Conservation (phyloP, 306 rosid genomes). For the Acacia crassicarpa region DNA sequence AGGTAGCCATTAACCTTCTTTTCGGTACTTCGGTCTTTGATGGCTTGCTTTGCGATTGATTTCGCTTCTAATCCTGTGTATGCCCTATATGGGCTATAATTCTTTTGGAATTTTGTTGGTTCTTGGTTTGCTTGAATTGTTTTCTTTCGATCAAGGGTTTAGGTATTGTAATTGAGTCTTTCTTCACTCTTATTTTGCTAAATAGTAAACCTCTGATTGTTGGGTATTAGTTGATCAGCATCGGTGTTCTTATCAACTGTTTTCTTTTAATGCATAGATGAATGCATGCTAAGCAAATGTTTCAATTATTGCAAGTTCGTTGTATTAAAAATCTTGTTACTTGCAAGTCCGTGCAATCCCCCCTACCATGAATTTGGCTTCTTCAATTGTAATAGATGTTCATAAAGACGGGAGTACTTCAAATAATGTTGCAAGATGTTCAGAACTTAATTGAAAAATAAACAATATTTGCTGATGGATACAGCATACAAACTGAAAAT, state of each 20-base stretch:
- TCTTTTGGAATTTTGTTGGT: neutral
- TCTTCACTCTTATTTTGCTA: neutral
- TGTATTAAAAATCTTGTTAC: neutral
- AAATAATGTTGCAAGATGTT: neutral
- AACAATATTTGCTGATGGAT: neutral
- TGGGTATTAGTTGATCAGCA: neutral
- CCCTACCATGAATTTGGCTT: neutral
- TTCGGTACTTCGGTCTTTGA: neutral
- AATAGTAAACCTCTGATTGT: neutral
- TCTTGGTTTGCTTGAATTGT: neutral
- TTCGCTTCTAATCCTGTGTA: neutral
- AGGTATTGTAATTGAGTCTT: neutral
- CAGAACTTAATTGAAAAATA: neutral
- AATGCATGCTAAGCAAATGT: neutral
- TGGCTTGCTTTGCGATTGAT: neutral
- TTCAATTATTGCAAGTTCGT: neutral
- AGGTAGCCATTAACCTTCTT: slow-evolving; percentile 6
- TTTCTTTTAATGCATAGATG: neutral
- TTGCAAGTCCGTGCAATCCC: neutral
- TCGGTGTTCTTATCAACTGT: slow-evolving; percentile 6
- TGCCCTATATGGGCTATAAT: neutral
- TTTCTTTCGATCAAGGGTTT: slow-evolving; percentile 23
- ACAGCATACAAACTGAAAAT: neutral
- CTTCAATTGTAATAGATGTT: neutral
- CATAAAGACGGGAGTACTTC: neutral